Evolutionary conservation across 2,329 filamentous ascomycete genomes (phyloP).

Genomic region (Ceratocystis huliohia): DNA sequence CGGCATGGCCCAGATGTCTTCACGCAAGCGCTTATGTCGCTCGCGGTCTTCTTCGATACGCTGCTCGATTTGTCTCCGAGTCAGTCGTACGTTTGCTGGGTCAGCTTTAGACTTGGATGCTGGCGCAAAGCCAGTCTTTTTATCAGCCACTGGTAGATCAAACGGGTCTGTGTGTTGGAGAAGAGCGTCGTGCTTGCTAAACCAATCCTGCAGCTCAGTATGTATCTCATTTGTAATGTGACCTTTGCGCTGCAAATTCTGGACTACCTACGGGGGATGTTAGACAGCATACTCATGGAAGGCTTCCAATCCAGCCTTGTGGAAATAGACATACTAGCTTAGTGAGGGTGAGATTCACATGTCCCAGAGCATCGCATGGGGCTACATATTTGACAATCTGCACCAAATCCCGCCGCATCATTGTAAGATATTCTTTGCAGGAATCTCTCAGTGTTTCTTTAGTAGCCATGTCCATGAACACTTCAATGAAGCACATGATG

Average conservation of each 20-base stretch:
- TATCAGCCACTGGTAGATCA: background rate
- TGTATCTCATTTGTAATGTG: conserved; percentile 67
- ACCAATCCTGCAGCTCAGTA: conserved; percentile 65
- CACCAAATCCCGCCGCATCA: conserved; percentile 90
- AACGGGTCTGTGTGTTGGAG: conserved; percentile 8
- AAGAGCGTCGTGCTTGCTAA: conserved; percentile 63
- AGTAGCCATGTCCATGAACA: conserved; percentile 75
- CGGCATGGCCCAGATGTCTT: conserved; percentile 84
- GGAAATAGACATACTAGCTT: conserved; percentile 48
- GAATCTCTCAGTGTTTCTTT: conserved; percentile 44
- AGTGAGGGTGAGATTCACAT: conserved; percentile 87
- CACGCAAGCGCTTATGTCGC: conserved; percentile 77
- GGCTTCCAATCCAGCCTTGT: background rate
- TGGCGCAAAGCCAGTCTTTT: conserved; percentile 21
- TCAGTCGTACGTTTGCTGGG: conserved; percentile 32
- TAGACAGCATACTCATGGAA: background rate
- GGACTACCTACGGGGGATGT: conserved; percentile 42
- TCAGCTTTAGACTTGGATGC: conserved; percentile 27
- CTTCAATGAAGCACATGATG: conserved; percentile 98
- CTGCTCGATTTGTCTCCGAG: conserved; percentile 87
- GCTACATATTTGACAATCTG: conserved; percentile 85
- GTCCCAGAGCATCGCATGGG: conserved; percentile 72
- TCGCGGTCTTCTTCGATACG: conserved; percentile 94
- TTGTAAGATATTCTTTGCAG: conserved; percentile 59
- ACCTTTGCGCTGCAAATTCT: conserved; percentile 54